These are phyloP conservation scores for Cutaneotrichosporon sp. DNA, from an alignment of 1,284 basidiomycete species.

Conservation along the genomic window DNA sequence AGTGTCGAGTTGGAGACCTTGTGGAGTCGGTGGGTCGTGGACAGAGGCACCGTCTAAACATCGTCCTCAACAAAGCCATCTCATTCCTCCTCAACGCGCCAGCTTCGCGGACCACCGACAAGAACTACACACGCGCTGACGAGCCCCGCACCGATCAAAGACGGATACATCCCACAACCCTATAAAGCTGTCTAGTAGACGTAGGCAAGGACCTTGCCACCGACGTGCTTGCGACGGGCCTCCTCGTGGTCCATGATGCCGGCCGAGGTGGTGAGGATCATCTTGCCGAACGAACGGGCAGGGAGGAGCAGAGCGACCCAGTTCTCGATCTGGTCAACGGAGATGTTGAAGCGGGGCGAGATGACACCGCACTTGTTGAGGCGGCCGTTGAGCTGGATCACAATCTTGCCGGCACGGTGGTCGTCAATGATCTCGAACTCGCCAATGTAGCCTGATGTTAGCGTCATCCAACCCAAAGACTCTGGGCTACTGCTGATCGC, in stretches of 20 bases:
- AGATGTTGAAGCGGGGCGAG: conserved; percentile 96
- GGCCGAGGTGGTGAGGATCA: conserved; percentile 93
- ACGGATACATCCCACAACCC: conserved; percentile 26
- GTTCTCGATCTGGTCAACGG: conserved; percentile 71
- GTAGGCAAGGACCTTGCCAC: conserved; percentile 58
- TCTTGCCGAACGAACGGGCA: conserved; percentile 91
- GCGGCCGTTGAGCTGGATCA: conserved; percentile 96
- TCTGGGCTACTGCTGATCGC: not conserved
- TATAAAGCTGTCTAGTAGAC: conserved; percentile 49
- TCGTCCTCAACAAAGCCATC: too few species aligned
- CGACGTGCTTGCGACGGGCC: conserved; percentile 91
- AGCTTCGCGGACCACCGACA: too few species aligned
- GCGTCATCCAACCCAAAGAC: conserved; percentile 1
- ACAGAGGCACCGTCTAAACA: too few species aligned
- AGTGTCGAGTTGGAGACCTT: too few species aligned
- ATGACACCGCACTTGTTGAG: conserved; percentile 99
- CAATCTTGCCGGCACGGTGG: conserved; percentile 97
- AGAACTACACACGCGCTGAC: too few species aligned
- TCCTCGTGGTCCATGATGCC: conserved; percentile 99
- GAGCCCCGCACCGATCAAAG: not conserved
- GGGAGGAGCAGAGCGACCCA: conserved; percentile 85
- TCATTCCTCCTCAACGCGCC: too few species aligned
- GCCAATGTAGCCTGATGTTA: conserved; percentile 82
- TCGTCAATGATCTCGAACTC: conserved; percentile 99
- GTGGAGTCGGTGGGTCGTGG: too few species aligned